These are phyloP conservation scores for Rhodotorula toruloides DNA, from an alignment of 768 basidiomycete genomes.

Conservation along the genomic window DNA sequence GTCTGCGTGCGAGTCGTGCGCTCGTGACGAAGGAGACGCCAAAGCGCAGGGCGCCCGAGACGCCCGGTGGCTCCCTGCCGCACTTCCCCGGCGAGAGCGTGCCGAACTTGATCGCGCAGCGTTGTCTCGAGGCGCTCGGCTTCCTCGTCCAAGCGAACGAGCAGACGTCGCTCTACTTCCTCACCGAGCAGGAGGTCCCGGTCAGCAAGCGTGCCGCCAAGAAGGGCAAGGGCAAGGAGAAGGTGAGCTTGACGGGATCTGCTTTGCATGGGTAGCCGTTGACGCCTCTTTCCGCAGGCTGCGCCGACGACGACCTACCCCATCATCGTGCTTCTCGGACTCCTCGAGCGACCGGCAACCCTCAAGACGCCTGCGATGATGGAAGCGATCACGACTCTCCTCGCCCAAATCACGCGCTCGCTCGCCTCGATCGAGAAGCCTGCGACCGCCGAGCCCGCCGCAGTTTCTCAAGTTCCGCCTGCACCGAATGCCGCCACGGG, in stretches of 20 bases:
- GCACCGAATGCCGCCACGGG: background rate
- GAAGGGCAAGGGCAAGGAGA: constrained; percentile 95
- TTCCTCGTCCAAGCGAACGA: constrained; percentile 83
- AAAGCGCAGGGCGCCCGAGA: constrained; percentile 49
- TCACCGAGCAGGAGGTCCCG: constrained; percentile 88
- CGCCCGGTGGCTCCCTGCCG: constrained; percentile 52
- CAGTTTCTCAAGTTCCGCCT: too few relatives aligned
- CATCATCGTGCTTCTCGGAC: constrained; percentile 78
- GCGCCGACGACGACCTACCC: constrained; percentile 29
- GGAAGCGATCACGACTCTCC: constrained; percentile 81
- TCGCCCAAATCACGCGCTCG: constrained; percentile 83
- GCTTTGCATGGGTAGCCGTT: background rate
- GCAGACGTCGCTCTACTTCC: constrained; percentile 80
- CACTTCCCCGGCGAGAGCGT: constrained; percentile 63
- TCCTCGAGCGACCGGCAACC: constrained; percentile 79
- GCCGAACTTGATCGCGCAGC: constrained; percentile 87
- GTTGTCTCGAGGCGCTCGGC: constrained; percentile 83
- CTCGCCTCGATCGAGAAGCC: constrained; percentile 53
- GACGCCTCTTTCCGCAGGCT: constrained; percentile 9
- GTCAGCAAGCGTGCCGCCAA: constrained; percentile 49
- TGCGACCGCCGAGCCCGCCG: constrained; percentile 9
- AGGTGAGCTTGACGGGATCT: constrained; percentile 1
- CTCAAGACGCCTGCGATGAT: constrained; percentile 83
- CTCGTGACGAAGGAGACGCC: constrained; percentile 45
- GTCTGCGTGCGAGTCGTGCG: constrained; percentile 54